Evolutionary conservation across 2,329 filamentous ascomycete genomes (phyloP), one percentile per base, ranked within the genome.

Genomic region (Paramyrothecium sp.): DNA sequence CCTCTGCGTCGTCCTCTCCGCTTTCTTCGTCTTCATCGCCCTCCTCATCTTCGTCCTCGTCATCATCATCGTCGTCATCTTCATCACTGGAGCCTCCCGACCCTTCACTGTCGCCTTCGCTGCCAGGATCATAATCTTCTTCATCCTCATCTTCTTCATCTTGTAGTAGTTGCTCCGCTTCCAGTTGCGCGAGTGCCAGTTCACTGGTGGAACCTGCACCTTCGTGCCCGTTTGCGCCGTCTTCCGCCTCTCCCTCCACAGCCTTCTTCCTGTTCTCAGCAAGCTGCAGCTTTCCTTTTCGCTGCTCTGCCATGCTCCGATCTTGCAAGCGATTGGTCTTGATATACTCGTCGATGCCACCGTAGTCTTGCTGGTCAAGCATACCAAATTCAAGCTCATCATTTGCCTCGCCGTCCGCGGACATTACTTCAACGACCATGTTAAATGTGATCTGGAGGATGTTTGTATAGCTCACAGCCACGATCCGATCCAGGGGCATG

Each of bases 361-460:
- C 75, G 59, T 87, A 89, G 66, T 90, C 86, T 61, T 86, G 84
- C 70, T 90, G 87, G 63, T 90, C 87, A 19, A 90, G 69, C 87
- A 89, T 89, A 41, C 78, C 78, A 61, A 89, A 89, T 67, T 89
- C 87, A 21, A 88, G 73, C 65, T 89, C 87, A 60, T 87, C 82
- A 2, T 77, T 83, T 13, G 69, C 71, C 44, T 80, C 79, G 17
- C 73, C 77, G 12, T 76, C 77, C 4, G 70, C 75, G 0, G 76
- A 72, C 54, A 83, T 83, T 5, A 87, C 77, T 65, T 89, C 86
- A 1, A 89, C 78, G 1, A 82, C 83, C 49, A 90, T 80, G 64
- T 89, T 89, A 64, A 90, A 89, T 0, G 87, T 90, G 21, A 87
- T 79, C 66, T 89, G 86, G 50, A 89, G 74, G 23, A 90, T 85